Conservation (phyloP, 2,329 filamentous ascomycete species). For the Simplicillium sp. region DNA sequence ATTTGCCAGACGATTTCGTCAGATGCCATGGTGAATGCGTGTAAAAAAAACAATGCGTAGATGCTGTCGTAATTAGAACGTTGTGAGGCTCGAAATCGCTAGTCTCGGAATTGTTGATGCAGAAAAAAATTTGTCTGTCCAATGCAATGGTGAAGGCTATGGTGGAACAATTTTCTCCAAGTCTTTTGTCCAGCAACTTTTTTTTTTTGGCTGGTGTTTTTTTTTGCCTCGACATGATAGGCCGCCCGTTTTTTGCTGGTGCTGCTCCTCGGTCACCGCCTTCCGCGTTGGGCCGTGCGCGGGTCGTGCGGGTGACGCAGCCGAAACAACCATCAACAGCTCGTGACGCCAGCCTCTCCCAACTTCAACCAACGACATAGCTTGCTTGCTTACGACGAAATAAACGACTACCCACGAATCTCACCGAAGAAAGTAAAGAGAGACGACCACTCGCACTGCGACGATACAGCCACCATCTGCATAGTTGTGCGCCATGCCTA, state of each 20-base stretch:
- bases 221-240: conserved; percentile 11
- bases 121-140: too few species aligned
- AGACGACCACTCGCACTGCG: too few species aligned
- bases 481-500: conserved; percentile 53
- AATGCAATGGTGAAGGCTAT: conserved; percentile 1
- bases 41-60: neutral
- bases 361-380: too few species aligned
- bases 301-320: too few species aligned
- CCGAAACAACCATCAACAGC: too few species aligned
- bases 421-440: too few species aligned
- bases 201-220: conserved; percentile 10
- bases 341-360: too few species aligned
- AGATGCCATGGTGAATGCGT: conserved; percentile 56
- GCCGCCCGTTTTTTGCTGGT: neutral
- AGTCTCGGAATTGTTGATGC: too few species aligned
- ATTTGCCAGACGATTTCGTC: conserved; percentile 98
- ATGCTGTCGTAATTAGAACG: neutral
- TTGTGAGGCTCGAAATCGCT: too few species aligned
- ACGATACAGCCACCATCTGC: too few species aligned
- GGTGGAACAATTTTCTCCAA: conserved; percentile 2
- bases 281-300: conserved; percentile 4
- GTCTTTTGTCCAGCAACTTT: neutral
- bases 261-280: conserved; percentile 13
- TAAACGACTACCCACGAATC: too few species aligned
- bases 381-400: too few species aligned